Conservation (phyloP, 2,329 filamentous ascomycete genomes). For the Diaporthe vexans region DNA sequence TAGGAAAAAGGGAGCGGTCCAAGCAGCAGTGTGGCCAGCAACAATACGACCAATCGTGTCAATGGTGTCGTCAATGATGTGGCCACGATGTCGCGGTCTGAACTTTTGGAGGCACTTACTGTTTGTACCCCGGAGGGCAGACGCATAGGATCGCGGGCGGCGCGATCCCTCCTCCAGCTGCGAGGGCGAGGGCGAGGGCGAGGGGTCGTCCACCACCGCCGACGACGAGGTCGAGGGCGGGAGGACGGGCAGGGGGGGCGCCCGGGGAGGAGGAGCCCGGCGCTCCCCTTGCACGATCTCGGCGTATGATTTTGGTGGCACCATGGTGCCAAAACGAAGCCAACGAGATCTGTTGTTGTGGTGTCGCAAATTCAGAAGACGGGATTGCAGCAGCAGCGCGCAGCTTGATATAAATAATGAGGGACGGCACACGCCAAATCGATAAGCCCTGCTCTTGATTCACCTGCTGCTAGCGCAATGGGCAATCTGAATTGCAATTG, state of each 20-base stretch:
- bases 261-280: neutral
- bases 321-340: neutral
- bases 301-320: slow-evolving; percentile 2
- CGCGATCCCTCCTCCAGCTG: neutral
- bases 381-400: neutral
- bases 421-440: neutral
- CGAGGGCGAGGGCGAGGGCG: neutral
- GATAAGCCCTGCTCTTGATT: neutral
- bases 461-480: neutral
- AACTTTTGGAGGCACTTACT: neutral
- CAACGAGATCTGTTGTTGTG: neutral
- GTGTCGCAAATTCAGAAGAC: neutral
- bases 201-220: neutral
- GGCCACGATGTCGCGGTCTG: neutral
- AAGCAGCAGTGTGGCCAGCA: neutral
- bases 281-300: slow-evolving; percentile 20
- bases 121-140: slow-evolving; percentile 26
- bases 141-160: slow-evolving; percentile 13
- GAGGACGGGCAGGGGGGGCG: slow-evolving; percentile 6
- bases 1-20: slow-evolving; percentile 2
- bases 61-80: neutral
- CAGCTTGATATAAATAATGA: neutral
- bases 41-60: neutral
- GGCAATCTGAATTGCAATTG: neutral
- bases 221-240: slow-evolving; percentile 21